Conservation (phyloP, 768 basidiomycete species). For the Tulasnella calospora region DNA sequence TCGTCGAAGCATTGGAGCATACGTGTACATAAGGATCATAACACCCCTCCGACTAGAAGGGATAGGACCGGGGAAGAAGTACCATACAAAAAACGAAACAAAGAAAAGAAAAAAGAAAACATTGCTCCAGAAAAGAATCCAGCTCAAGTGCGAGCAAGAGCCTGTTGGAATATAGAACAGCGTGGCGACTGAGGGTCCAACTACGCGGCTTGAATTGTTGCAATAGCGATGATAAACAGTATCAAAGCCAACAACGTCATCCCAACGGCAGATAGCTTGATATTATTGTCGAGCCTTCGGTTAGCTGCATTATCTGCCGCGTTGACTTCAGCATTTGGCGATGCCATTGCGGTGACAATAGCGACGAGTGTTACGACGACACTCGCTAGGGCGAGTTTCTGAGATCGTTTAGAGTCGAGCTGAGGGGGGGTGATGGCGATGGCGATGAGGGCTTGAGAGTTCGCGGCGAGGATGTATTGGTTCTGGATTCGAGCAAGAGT, state of each 20-base stretch:
- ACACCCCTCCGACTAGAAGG: no score
- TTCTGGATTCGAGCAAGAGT: not conserved
- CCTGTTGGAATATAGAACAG: no score
- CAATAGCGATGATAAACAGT: not conserved
- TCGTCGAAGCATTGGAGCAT: no score
- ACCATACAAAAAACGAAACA: no score
- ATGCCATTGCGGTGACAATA: not conserved
- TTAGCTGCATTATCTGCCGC: not conserved
- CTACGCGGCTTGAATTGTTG: not conserved
- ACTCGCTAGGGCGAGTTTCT: not conserved
- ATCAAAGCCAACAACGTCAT: not conserved
- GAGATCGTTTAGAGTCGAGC: not conserved
- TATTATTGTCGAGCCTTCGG: not conserved
- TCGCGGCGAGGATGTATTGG: constrained; percentile 5
- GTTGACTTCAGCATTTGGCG: not conserved
- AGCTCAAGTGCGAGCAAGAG: no score
- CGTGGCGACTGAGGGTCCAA: no score
- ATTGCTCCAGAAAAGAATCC: no score
- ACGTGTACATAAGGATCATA: no score
- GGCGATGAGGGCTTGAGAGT: not conserved
- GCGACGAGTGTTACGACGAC: not conserved
- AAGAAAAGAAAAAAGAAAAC: no score
- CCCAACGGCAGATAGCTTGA: not conserved
- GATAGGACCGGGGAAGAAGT: no score
- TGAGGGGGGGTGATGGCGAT: not conserved